phyloP scores from a whole-genome alignment of 306 rosid species.

The Medicago lupulina region DNA sequence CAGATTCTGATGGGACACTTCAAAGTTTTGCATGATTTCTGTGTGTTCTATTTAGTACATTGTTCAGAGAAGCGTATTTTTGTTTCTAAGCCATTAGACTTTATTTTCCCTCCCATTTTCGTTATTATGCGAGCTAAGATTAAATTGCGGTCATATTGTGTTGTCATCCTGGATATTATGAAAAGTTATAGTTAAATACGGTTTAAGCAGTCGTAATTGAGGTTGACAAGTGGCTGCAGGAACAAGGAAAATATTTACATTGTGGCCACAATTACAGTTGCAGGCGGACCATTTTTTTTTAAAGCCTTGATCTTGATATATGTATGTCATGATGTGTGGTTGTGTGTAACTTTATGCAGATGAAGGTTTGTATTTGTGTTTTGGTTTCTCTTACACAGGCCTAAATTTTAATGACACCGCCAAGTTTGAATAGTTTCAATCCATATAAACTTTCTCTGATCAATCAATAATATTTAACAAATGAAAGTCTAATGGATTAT shows the following conservation, averaged over 20 bases:
- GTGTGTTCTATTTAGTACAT: neutral
- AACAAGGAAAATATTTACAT: neutral
- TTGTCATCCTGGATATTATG: neutral
- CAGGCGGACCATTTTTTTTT: neutral
- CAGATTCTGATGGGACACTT: neutral
- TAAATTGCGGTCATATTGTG: too few relatives aligned
- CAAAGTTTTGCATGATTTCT: neutral
- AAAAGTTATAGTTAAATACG: neutral
- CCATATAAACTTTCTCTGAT: neutral
- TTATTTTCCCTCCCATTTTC: neutral
- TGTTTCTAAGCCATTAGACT: neutral
- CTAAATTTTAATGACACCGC: neutral
- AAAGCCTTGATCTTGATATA: neutral
- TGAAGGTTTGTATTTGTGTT: neutral
- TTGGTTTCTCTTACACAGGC: neutral
- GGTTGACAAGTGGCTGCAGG: neutral
- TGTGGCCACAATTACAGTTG: neutral
- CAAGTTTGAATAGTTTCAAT: neutral
- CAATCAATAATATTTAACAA: neutral
- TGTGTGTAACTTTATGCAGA: too few relatives aligned
- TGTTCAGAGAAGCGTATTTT: neutral
- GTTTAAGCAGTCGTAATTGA: neutral
- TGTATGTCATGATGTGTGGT: neutral
- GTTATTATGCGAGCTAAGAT: neutral
- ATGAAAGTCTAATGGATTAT: neutral